Percentiles rank a stretch among this genome's conserved stretches.
Conservation (phyloP, 108 stramenopile species). For the Mediolabrus comicus region DNA sequence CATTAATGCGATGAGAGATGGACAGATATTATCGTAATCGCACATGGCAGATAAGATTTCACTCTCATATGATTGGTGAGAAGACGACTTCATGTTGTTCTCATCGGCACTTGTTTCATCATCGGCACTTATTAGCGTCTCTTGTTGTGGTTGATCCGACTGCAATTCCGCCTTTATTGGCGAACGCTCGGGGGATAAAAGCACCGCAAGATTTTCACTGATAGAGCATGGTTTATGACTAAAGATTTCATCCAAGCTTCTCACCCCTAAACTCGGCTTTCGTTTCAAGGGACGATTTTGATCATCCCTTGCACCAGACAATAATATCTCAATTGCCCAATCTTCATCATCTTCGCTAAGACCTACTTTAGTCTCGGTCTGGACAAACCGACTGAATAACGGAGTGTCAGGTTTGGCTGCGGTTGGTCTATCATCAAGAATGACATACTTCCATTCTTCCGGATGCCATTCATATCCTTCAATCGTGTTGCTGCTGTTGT, state of each 20-base stretch:
- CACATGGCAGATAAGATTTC: neutral
- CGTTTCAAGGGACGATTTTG: neutral
- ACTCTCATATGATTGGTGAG: neutral
- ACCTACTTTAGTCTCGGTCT: conserved; percentile 59
- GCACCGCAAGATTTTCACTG: neutral
- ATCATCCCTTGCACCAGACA: conserved; percentile 16
- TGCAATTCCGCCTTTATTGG: neutral
- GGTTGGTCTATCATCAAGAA: conserved; percentile 42
- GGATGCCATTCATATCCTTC: conserved; percentile 28
- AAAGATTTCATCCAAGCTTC: neutral
- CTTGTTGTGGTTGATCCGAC: neutral
- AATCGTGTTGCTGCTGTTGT: neutral
- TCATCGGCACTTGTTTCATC: neutral
- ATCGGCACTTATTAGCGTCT: neutral
- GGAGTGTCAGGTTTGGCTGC: conserved; percentile 38
- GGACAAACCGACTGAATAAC: conserved; percentile 35
- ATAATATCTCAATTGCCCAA: conserved; percentile 27
- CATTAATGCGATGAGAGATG: neutral
- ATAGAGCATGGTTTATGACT: neutral
- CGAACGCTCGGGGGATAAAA: neutral
- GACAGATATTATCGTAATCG: neutral
- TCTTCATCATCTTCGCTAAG: conserved; percentile 37
- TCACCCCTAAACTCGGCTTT: neutral
- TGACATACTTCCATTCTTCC: conserved; percentile 31
- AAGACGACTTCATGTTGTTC: neutral